Conservation (phyloP, 2,329 filamentous ascomycete species). For the Pseudocercospora pini-densiflorae region DNA sequence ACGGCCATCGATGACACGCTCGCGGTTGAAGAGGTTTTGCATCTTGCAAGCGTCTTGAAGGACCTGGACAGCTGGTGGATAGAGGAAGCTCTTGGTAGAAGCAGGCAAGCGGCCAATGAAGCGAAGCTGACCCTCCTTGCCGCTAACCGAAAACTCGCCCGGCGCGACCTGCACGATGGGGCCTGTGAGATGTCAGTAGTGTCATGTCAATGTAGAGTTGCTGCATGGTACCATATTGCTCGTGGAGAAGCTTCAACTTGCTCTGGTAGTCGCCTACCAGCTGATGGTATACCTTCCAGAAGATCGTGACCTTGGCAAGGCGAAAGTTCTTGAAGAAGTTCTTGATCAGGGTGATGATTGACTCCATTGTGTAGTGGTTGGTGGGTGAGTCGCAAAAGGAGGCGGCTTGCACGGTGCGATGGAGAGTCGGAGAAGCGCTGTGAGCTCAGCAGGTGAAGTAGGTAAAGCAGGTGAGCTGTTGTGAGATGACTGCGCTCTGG, state of each 20-base stretch:
- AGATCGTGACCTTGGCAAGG: conserved; percentile 27
- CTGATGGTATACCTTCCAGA: conserved; percentile 29
- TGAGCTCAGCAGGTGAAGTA: not conserved
- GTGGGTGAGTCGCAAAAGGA: not conserved
- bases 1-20: conserved; percentile 27
- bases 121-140: not conserved
- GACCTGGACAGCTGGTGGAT: not conserved
- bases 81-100: not conserved
- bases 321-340: not conserved
- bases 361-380: not conserved
- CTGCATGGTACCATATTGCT: conserved; percentile 17
- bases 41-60: conserved; percentile 15
- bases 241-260: conserved; percentile 24
- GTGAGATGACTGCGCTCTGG: too few relatives aligned
- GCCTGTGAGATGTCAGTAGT: conserved; percentile 14
- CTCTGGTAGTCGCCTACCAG: conserved; percentile 25
- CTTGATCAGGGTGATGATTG: not conserved
- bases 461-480: not conserved
- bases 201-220: not conserved
- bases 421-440: not conserved
- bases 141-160: conserved; percentile 10
- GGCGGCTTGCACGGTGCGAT: not conserved
- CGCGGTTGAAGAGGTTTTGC: conserved; percentile 24
- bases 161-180: conserved; percentile 27
- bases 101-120: not conserved